Evolutionary conservation across 1,284 basidiomycete species (phyloP), one percentile per base, ranked within the genome.

Genomic region (Ganoderma resinaceum): DNA sequence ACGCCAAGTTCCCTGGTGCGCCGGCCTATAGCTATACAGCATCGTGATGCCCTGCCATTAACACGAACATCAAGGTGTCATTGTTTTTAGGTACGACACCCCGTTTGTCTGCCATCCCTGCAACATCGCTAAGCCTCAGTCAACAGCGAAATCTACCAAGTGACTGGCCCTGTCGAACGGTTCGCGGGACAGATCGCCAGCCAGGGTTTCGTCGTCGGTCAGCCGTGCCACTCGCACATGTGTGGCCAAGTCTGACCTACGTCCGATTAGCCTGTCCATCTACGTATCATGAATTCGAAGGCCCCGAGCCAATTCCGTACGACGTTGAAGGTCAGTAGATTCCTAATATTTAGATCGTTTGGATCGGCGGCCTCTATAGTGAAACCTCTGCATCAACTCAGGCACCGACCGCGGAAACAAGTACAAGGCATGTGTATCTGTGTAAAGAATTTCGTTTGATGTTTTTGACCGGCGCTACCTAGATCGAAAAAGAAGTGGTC

Each of bases 181-280:
- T 97, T 97, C 78, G 96, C 95, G 0, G 90, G 94, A 29, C 93
- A 96, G 81, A 97, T 98, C 74, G 96, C 96, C 1, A 94, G 93
- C 67, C 95, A 97, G 66, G 95, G 93, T 68, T 94, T 87, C 75
- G 86, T 95, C 64, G 91, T 93, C 4, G 93, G 92, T 88, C 65
- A 65, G 87, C 78, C 4, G 2, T 7, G 11, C 38, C 63, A 35
- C 12, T 49, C 20, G n/a, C 62, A 18, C 23, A 59, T 29, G 58
- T 61, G 38, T 49, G 53, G 29, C 53, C 37, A 35, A 23, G 2
- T 46, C 57, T 43, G 49, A 67, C 20, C 16, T 37, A 55, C 53
- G 42, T 26, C 35, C 59, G 43, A 67, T 70, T 66, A 94, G 92
- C 91, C 2, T 93, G 91, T 70, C 94, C 94, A 0, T 95, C 92